Conservation (phyloP, 2,329 filamentous ascomycete genomes). For the Fusarium albosuccineum region DNA sequence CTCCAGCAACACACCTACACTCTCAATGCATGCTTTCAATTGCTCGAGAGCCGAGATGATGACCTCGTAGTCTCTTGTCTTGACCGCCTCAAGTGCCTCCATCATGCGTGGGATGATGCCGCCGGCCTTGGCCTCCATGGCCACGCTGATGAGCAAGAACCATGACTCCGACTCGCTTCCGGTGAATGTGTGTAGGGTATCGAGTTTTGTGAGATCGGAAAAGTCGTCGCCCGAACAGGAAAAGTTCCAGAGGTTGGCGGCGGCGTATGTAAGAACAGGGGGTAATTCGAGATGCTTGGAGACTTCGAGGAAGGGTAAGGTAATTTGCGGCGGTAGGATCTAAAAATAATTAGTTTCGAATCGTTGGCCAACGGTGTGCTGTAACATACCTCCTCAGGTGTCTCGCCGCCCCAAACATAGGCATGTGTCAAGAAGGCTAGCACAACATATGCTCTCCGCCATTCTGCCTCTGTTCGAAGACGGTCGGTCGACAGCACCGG, state of each 20-base stretch:
- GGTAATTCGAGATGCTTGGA: conserved; percentile 83
- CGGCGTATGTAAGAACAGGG: conserved; percentile 91
- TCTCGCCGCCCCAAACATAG: conserved; percentile 90
- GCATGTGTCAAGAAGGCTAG: conserved; percentile 85
- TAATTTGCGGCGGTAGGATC: conserved; percentile 79
- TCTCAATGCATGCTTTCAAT: conserved; percentile 76
- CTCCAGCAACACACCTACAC: conserved; percentile 75
- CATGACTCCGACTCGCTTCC: conserved; percentile 92
- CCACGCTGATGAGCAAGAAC: conserved; percentile 92
- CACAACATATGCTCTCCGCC: conserved; percentile 84
- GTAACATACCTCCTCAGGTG: conserved; percentile 74
- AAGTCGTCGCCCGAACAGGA: conserved; percentile 67
- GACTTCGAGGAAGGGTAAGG: conserved; percentile 79
- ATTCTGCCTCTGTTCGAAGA: conserved; percentile 76
- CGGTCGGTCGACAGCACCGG: conserved; percentile 76
- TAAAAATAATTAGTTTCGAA: conserved; percentile 48
- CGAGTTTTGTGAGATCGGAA: conserved; percentile 76
- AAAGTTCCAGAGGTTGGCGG: conserved; percentile 92
- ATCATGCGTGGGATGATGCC: conserved; percentile 83
- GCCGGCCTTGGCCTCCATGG: conserved; percentile 87
- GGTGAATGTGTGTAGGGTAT: conserved; percentile 84
- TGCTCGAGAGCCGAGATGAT: conserved; percentile 74
- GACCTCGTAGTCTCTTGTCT: conserved; percentile 67
- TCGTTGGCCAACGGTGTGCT: fast-evolving
- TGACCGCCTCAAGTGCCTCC: conserved; percentile 77